Evolutionary conservation across 2,329 filamentous ascomycete species (phyloP), one percentile per base, ranked within the genome.

Genomic region (Cyclaneusma minus): DNA sequence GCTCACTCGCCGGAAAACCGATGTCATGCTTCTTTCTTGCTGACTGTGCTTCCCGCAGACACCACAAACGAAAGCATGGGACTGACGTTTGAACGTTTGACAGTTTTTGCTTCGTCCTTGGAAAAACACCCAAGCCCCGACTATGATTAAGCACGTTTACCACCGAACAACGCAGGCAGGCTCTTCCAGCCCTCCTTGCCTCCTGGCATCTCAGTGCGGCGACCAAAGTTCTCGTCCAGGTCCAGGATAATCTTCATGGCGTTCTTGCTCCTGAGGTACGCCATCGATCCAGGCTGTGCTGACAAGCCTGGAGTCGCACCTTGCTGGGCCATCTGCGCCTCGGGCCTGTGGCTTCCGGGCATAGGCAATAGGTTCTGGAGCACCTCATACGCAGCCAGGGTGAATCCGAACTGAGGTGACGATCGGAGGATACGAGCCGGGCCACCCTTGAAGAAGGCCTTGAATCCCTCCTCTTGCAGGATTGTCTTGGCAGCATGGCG

Each of bases 381-480:
- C 19, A 98, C 65, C 54, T 98, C 89, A 53, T 95, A 98, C 22
- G 81, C 80, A 3, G 89, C 89, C 13, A 98, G 71, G 0, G 89
- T 98, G 62, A 95, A 95, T 37, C 89, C 89, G 51, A 98, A 98
- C 50, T 98, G 89, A 10, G 89, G 89, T 8, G 84, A 94, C 1
- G 84, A 94, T 45, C 89, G 78, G 50, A 95, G 56, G 45, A 98
- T 91, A 60, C 89, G 82, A 6, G 89, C 89, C 1, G 87, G 85
- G 2, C 89, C 89, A 40, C 89, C 89, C 64, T 95, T 95, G 74
- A 95, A 98, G 64, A 98, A 98, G 14, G 89, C 89, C 36, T 67
- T 71, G 67, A 94, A 87, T 7, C 89, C 89, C 55, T 98, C 89
- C 51, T 95, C 81, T 51, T 75, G 72, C 59, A 65, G 76, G 43